Percentiles rank a stretch among this genome's conserved stretches.
These are phyloP conservation scores for Acacia acuminata DNA, from an alignment of 306 rosid species.

Conservation along the genomic window DNA sequence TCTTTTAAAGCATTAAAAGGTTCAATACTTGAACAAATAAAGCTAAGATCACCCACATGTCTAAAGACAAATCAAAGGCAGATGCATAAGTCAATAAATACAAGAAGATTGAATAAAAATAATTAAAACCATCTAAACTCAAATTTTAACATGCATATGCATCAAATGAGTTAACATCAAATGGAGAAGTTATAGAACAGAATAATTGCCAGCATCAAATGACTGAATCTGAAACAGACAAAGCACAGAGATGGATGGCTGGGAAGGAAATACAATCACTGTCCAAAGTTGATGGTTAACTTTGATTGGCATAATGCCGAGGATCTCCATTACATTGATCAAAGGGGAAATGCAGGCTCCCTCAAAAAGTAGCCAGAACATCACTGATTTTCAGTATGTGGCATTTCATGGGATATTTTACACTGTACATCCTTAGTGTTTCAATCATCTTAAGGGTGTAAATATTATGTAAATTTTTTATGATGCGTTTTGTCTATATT, in stretches of 20 bases:
- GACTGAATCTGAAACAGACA: constrained; percentile 2
- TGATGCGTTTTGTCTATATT: background rate
- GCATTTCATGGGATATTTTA: background rate
- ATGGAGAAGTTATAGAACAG: constrained; percentile 17
- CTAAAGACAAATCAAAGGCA: no score
- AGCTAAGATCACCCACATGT: background rate
- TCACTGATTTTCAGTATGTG: background rate
- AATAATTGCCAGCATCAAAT: constrained; percentile 2
- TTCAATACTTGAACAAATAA: constrained; percentile 6
- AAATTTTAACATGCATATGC: background rate
- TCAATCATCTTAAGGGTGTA: background rate
- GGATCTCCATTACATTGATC: background rate
- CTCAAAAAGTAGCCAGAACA: background rate
- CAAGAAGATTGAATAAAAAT: constrained; percentile 14
- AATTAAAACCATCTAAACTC: background rate
- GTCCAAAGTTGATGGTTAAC: background rate
- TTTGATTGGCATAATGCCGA: background rate
- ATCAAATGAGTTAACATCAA: background rate
- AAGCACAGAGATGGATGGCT: constrained; percentile 4
- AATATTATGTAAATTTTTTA: background rate
- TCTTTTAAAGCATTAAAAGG: constrained; percentile 9
- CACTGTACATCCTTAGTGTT: background rate
- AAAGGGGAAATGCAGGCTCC: background rate
- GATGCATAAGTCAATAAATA: background rate
- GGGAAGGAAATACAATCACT: background rate